Conservation (phyloP, 768 basidiomycete genomes). For the Mycena galericulata region DNA sequence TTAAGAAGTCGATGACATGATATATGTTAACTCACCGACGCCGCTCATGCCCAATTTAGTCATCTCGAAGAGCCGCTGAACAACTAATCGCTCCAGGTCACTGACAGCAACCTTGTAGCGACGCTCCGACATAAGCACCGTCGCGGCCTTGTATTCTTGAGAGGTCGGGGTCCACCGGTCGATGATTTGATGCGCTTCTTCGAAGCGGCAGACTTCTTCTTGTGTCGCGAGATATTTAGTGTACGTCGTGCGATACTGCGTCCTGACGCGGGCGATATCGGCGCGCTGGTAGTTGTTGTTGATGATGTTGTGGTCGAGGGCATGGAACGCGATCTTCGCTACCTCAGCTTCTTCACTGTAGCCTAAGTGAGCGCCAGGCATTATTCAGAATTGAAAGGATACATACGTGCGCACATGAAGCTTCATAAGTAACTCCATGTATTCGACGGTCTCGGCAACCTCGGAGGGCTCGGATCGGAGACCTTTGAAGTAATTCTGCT, state of each 20-base stretch:
- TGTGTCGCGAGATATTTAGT: not conserved
- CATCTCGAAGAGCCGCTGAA: constrained; percentile 12
- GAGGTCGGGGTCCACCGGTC: not conserved
- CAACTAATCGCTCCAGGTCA: constrained; percentile 9
- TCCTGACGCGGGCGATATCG: not conserved
- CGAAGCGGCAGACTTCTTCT: not conserved
- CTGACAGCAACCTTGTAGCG: not conserved
- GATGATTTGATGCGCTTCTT: not conserved
- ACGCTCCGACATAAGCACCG: not conserved
- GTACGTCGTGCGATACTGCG: constrained; percentile 2
- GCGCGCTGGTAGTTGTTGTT: too few species aligned
- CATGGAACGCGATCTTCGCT: not conserved
- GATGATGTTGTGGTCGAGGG: not conserved
- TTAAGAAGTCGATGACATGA: not conserved
- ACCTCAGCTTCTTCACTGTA: not conserved
- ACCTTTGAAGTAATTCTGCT: not conserved
- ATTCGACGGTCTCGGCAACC: not conserved
- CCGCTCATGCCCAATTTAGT: constrained; percentile 25
- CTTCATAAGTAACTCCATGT: constrained; percentile 11
- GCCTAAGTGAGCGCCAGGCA: not conserved
- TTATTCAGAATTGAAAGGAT: not conserved
- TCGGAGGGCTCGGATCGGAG: not conserved
- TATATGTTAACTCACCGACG: not conserved
- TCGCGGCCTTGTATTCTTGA: not conserved
- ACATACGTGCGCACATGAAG: not conserved